Percentiles rank a stretch among this genome's conserved stretches.
These are phyloP conservation scores for Telopea speciosissima DNA, from an alignment of 177 flowering plant genomes.

Conservation along the genomic window DNA sequence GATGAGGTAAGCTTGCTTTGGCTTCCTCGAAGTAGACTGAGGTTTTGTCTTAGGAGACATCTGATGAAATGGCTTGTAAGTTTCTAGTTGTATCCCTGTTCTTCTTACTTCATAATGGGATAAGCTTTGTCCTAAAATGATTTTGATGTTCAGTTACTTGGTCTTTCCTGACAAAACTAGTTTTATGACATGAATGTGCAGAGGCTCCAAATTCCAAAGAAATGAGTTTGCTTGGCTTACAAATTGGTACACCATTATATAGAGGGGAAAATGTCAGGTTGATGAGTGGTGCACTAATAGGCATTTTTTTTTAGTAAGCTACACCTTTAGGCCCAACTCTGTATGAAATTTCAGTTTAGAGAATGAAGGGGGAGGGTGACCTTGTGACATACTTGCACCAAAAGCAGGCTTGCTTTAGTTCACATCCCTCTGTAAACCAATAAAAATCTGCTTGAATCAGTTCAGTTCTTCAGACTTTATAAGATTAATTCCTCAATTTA, in stretches of 20 bases:
- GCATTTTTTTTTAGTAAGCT: no score
- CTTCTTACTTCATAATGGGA: neutral
- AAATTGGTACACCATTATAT: no score
- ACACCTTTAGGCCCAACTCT: neutral
- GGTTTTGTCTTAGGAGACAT: no score
- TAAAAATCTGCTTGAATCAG: no score
- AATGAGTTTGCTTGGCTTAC: no score
- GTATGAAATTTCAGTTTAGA: no score
- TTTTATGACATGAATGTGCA: neutral
- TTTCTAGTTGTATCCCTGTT: neutral
- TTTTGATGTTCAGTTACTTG: neutral
- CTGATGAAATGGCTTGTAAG: neutral
- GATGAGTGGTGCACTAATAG: neutral
- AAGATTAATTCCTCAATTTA: no score
- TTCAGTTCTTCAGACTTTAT: no score
- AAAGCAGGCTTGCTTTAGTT: neutral
- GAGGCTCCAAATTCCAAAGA: neutral
- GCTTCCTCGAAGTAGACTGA: neutral
- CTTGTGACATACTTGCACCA: neutral
- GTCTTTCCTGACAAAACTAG: neutral
- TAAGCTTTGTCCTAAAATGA: neutral
- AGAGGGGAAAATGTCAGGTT: no score
- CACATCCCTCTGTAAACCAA: neutral
- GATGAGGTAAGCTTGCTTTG: conserved; percentile 4
- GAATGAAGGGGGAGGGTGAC: no score